These are phyloP conservation scores for Phaeosphaeriaceae sp. DNA, from an alignment of 2,329 filamentous ascomycete species.

Conservation along the genomic window DNA sequence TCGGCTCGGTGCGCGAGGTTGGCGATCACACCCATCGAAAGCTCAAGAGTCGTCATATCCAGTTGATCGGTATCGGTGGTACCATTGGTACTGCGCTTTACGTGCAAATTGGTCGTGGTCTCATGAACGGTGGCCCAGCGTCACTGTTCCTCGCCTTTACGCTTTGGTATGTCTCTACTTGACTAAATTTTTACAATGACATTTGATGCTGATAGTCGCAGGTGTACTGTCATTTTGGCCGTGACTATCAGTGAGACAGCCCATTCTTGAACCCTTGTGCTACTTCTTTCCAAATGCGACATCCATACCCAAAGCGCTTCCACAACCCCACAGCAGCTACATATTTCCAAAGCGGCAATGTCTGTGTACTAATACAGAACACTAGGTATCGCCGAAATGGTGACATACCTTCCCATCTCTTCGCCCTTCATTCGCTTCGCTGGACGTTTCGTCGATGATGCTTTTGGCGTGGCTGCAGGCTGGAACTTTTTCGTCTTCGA, in stretches of 20 bases:
- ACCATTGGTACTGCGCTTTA: slow-evolving; percentile 59
- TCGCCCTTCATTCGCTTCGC: slow-evolving; percentile 82
- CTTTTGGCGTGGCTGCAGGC: slow-evolving; percentile 75
- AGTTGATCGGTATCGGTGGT: slow-evolving; percentile 56
- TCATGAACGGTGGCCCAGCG: slow-evolving; percentile 57
- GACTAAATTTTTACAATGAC: neutral
- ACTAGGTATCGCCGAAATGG: slow-evolving; percentile 74
- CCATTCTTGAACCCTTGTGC: slow-evolving; percentile 23
- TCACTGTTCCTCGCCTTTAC: slow-evolving; percentile 57
- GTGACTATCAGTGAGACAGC: slow-evolving; percentile 50
- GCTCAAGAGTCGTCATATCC: slow-evolving; percentile 57
- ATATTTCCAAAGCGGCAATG: slow-evolving; percentile 5
- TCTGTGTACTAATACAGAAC: slow-evolving; percentile 27
- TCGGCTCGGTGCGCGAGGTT: slow-evolving; percentile 37
- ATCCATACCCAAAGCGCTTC: slow-evolving; percentile 20
- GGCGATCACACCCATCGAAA: slow-evolving; percentile 54
- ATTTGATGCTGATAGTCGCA: slow-evolving; percentile 22
- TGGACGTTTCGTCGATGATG: slow-evolving; percentile 76
- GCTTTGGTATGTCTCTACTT: slow-evolving; percentile 49
- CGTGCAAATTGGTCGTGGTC: slow-evolving; percentile 55
- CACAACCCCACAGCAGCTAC: slow-evolving; percentile 20
- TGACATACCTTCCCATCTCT: slow-evolving; percentile 77
- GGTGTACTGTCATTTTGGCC: slow-evolving; percentile 53
- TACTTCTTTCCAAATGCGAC: slow-evolving; percentile 29
- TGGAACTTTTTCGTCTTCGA: slow-evolving; percentile 80